Evolutionary conservation across 495 filamentous ascomycete species (phyloP), one percentile per base, ranked within the genome.

Genomic region (Trichoderma asperelloides): DNA sequence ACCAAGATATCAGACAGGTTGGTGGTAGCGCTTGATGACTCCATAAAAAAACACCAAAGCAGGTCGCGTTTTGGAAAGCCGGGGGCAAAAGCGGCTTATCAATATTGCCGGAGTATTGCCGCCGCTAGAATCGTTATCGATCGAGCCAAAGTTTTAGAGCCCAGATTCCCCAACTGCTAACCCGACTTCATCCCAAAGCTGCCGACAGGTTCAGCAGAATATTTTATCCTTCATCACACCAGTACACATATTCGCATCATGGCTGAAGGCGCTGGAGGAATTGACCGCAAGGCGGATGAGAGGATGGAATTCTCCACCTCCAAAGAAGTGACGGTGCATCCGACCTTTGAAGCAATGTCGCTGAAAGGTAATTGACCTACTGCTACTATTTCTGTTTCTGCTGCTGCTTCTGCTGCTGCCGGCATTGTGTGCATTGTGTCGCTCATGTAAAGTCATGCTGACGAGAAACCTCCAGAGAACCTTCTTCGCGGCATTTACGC

Each of bases 281-380:
- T 98, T 72, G 96, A 98, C 80, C 88, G 91, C 78, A 92, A 93
- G 74, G 87, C 88, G 41, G 95, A 98, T 79, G 93, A 96, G 86
- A 89, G 90, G 77, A 96, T 97, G 85, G 95, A 98, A 82, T 98
- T 98, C 82, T 87, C 86, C 68, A 98, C 95, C 77, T 97, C 92
- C 69, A 97, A 96, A 79, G 96, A 98, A 86, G 94, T 98, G 64
- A 92, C 87, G 13, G 93, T 97, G n/a, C 78, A 81, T 71, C 83
- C 83, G 67, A 85, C 83, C 39, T 85, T 85, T 73, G 83, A 82
- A 79, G 77, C 79, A 37, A 83, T 82, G 78, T 78, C 75, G 4
- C 77, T 98, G 76, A 98, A 98, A 78, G 85, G 82, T 80, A 72
- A 60, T 74, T 16, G 41, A 39, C 60, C 64, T 25, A 3, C 2